Evolutionary conservation across 495 filamentous ascomycete genomes (phyloP), one percentile per base, ranked within the genome.

Genomic region (Sphaerosporella brunnea): DNA sequence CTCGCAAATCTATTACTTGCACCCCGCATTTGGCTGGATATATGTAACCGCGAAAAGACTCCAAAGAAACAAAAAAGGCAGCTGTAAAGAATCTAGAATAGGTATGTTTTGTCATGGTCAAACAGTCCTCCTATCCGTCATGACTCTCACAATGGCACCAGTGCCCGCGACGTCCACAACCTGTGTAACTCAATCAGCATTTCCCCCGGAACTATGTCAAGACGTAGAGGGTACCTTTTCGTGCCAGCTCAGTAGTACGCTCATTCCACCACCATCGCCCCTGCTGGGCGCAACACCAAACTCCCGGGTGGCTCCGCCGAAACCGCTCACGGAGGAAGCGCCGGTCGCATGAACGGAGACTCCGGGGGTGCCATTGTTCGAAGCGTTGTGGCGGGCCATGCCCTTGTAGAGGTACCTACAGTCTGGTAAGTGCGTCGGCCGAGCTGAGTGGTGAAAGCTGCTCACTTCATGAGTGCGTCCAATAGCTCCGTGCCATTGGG

Each of bases 191-290:
- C 10, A 9, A 37, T 48, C 30, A 35, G 25, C 8, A 8, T 36
- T 34, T 35, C 15, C 15, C 23, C 9, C 26, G 18, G 18, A n/a
- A 2, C 30, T 46, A 42, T 26, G n/a, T n/a, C n/a, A n/a, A n/a
- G n/a, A n/a, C n/a, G n/a, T n/a, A n/a, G n/a, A n/a, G n/a, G n/a
- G 20, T 47, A 56, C 53, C 66, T 82, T 84, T 66, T 84, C 80
- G 61, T 84, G 80, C 80, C 80, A 84, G 55, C 77, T 84, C 56
- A 84, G 61, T 54, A 84, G 58, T 37, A 84, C 80, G 53, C 79
- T 82, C 79, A 83, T 82, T 47, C 78, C 75, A 28, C 77, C 78
- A 35, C 77, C 76, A 46, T 75, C 77, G n/a, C 73, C 73, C 16
- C 75, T 64, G 46, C 72, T 70, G 16, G 76, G 68, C 19, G 65